Evolutionary conservation across 2,329 filamentous ascomycete species (phyloP), one percentile per base, ranked within the genome.

Genomic region (Venturia asperata): DNA sequence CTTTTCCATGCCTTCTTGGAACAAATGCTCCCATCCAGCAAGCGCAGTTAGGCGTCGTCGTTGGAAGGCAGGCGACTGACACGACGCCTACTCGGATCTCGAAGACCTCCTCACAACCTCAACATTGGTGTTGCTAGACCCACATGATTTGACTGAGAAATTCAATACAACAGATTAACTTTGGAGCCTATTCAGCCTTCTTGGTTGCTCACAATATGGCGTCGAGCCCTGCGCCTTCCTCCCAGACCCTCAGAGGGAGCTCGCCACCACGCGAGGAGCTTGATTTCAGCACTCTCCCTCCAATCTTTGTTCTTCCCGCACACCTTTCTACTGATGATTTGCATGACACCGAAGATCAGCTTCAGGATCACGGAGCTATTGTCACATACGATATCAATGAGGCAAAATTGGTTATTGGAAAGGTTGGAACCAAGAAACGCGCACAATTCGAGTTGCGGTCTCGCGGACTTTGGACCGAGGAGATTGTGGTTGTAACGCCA

Each of bases 361-460:
- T 95, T 11, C 79, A 82, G 4, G 72, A 74, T 7, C 74, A 77
- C 64, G 77, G 77, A 63, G 85, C 83, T 6, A 82, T 81, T 0
- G 73, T 94, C 64, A 92, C 90, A 0, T 87, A 88, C 66, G 84
- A 93, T 73, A 79, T 88, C 63, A 79, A 80, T 17, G 88, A 93
- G 74, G 91, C 91, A 0, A 80, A 83, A 5, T 75, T 97, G 3
- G 80, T 96, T 1, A 74, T 97, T 39, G 91, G 89, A 1, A 90
- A 87, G 69, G 82, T 96, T 42, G 81, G 81, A 0, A 87, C 85
- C 65, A 87, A 84, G 68, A 83, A 85, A 70, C 83, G 93, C 21
- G 91, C 91, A 0, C 80, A 84, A 60, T 87, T 95, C 70, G 93
- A 97, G 75, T 78, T 97, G 67, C 82, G 90, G 64, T 82, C 84